phyloP scores from a whole-genome alignment of 768 basidiomycete species.

The Amanita phalloides region DNA sequence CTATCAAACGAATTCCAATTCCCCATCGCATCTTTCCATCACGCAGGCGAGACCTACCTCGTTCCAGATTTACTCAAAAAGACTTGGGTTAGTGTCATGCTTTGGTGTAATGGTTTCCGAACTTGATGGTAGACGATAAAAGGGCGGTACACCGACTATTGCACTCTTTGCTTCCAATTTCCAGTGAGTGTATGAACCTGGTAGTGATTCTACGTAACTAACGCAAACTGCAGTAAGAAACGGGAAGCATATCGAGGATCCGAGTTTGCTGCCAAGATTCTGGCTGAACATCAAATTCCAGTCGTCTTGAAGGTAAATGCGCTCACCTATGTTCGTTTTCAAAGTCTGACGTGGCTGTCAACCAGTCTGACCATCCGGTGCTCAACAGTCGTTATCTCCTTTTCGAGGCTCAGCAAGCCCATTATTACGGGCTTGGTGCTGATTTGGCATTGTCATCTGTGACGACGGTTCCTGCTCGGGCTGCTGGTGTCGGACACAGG shows the following conservation, averaged over 20 bases:
- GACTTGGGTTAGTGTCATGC: slow-evolving; percentile 37
- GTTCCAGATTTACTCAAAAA: slow-evolving; percentile 69
- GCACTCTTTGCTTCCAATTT: slow-evolving; percentile 65
- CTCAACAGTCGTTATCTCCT: slow-evolving; percentile 56
- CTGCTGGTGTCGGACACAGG: slow-evolving; percentile 58
- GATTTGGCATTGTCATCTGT: slow-evolving; percentile 51
- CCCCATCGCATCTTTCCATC: slow-evolving; percentile 65
- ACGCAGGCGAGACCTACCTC: slow-evolving; percentile 72
- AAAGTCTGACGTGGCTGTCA: not conserved
- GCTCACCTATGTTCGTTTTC: not conserved
- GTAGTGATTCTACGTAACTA: not conserved
- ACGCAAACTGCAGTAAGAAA: slow-evolving; percentile 22
- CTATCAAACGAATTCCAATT: slow-evolving; percentile 78
- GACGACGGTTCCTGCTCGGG: slow-evolving; percentile 52
- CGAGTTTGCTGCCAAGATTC: slow-evolving; percentile 59
- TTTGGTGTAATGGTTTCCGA: not conserved
- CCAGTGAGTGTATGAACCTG: slow-evolving; percentile 17
- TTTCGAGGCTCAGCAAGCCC: slow-evolving; percentile 62
- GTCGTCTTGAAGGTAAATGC: slow-evolving; percentile 61
- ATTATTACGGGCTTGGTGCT: slow-evolving; percentile 51
- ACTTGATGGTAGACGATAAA: not conserved
- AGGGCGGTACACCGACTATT: slow-evolving; percentile 49
- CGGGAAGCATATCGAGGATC: slow-evolving; percentile 58
- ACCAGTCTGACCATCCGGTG: slow-evolving; percentile 46
- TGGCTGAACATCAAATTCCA: slow-evolving; percentile 52